Evolutionary conservation across 176 grass and related monocot species (phyloP).

Genomic region (Rhynchospora tenuis): DNA sequence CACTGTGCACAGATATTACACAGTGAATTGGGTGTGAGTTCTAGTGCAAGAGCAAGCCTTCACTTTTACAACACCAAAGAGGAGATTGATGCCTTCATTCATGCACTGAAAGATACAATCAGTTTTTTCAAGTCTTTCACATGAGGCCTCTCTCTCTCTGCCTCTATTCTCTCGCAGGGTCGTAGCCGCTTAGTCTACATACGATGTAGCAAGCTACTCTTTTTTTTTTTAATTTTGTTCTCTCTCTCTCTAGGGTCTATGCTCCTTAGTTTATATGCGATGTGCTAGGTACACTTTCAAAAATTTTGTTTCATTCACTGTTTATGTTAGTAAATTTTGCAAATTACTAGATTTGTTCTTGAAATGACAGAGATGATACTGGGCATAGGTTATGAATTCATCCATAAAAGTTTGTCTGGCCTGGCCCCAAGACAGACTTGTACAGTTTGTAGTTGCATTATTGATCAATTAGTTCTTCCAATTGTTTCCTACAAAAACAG

Average conservation of each 20-base stretch:
- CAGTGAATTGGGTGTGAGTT: conserved; percentile 47
- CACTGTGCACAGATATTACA: conserved; percentile 90
- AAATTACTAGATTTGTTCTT: not conserved
- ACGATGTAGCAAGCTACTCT: not conserved
- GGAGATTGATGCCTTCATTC: conserved; percentile 68
- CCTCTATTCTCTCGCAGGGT: not conserved
- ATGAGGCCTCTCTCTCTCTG: conserved; percentile 15
- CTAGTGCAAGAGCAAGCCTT: conserved; percentile 91
- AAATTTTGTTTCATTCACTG: not conserved
- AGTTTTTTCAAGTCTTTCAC: conserved; percentile 47
- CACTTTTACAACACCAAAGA: conserved; percentile 92
- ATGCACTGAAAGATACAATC: conserved; percentile 57
- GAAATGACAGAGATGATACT: not conserved
- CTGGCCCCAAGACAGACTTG: no score
- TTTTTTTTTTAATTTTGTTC: no score
- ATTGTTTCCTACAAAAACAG: not conserved
- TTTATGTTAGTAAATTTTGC: conserved; percentile 9
- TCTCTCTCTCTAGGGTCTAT: no score
- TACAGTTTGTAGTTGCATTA: not conserved
- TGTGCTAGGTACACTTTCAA: no score
- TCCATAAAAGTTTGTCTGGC: no score
- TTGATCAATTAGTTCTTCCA: not conserved
- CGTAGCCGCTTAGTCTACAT: not conserved
- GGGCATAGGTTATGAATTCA: no score
- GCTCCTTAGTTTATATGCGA: no score